A percentile compares a stretch with the other conserved stretches of the same genome.
Conservation (phyloP, 805 yeast species). For the Torulaspora indica region DNA sequence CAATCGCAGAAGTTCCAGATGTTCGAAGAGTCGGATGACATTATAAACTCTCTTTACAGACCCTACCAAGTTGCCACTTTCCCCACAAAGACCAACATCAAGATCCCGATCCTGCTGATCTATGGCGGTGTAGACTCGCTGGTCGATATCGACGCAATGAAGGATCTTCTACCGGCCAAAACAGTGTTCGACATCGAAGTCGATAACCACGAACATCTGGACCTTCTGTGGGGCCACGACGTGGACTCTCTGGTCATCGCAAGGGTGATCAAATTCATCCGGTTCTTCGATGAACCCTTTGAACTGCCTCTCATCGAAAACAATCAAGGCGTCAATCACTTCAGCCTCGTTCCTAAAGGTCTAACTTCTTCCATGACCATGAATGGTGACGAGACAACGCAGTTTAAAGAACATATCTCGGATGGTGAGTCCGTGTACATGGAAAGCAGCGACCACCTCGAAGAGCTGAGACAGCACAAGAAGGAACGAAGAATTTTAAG, state of each 20-base stretch:
- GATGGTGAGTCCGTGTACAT: conserved; percentile 5
- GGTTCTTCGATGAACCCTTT: conserved; percentile 26
- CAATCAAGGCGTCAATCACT: not conserved
- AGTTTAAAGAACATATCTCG: conserved; percentile 1
- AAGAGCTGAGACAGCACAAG: not conserved
- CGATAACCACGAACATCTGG: conserved; percentile 78
- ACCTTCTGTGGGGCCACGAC: conserved; percentile 80
- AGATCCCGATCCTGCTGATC: conserved; percentile 67
- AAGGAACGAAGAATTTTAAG: conserved; percentile 9
- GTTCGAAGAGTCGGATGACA: conserved; percentile 64
- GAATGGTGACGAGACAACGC: conserved; percentile 10
- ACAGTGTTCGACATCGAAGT: conserved; percentile 53
- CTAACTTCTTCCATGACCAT: conserved; percentile 5
- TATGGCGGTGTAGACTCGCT: conserved; percentile 80
- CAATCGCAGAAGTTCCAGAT: conserved; percentile 73
- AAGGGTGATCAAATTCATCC: conserved; percentile 39
- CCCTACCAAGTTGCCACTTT: conserved; percentile 37
- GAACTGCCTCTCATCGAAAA: conserved; percentile 5
- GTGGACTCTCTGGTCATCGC: conserved; percentile 47
- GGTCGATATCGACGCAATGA: conserved; percentile 79
- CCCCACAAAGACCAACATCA: conserved; percentile 62
- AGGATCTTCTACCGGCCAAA: conserved; percentile 54
- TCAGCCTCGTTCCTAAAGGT: conserved; percentile 3
- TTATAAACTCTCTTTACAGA: conserved; percentile 36
- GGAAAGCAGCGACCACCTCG: conserved; percentile 7